Conservation (phyloP, 225 moss, liverwort and hornwort species). For the Ulota crispa region DNA sequence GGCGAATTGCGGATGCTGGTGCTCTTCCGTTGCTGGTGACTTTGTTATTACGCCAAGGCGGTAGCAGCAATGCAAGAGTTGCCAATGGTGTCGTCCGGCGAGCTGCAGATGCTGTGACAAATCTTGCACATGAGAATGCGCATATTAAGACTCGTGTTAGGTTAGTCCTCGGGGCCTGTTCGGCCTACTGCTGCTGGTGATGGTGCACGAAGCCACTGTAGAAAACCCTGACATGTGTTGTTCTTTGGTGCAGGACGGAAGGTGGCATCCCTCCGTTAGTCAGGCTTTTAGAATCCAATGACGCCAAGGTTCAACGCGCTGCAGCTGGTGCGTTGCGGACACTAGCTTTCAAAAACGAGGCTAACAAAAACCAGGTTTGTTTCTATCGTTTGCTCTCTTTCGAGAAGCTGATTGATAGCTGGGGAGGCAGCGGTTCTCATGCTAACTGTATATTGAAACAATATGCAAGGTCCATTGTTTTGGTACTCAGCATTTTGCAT, state of each 20-base stretch:
- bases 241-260: constrained; percentile 65
- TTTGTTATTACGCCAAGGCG: constrained; percentile 71
- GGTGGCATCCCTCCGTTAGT: constrained; percentile 95
- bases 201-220: not conserved
- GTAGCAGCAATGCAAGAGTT: constrained; percentile 62
- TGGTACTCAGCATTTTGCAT: not conserved
- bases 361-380: constrained; percentile 94
- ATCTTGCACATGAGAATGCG: constrained; percentile 97
- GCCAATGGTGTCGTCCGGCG: constrained; percentile 95
- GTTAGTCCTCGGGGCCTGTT: constrained; percentile 37
- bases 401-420: not conserved
- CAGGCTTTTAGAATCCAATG: constrained; percentile 88
- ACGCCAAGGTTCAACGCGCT: constrained; percentile 94
- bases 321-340: constrained; percentile 97
- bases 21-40: constrained; percentile 85
- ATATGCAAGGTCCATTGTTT: not conserved
- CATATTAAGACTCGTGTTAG: constrained; percentile 94
- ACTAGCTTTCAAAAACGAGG: constrained; percentile 98
- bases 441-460: not conserved
- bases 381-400: constrained; percentile 5
- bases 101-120: constrained; percentile 95
- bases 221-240: not conserved
- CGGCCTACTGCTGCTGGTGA: not conserved
- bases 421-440: constrained; percentile 19
- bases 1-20: constrained; percentile 94